These are phyloP conservation scores for Singerocomus rubriflavus DNA, from an alignment of 1,284 basidiomycete genomes.

Conservation along the genomic window DNA sequence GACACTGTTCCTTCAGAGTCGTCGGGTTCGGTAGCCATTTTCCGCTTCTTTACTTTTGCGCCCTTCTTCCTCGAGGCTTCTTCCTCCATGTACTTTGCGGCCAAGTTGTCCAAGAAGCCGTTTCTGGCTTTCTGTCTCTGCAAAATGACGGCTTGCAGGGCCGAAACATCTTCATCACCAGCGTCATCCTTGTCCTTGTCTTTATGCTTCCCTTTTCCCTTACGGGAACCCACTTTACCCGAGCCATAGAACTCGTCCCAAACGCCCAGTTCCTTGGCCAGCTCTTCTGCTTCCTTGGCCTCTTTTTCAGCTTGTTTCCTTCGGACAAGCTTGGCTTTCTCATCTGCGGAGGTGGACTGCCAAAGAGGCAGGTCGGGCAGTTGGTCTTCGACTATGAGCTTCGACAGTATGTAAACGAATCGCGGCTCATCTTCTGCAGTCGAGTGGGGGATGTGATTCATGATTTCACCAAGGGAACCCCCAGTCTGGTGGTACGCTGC, in stretches of 20 bases:
- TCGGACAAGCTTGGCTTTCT: constrained; percentile 71
- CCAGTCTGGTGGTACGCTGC: constrained; percentile 63
- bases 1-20: constrained; percentile 40
- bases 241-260: constrained; percentile 94
- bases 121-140: constrained; percentile 72
- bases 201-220: constrained; percentile 56
- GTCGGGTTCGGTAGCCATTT: constrained; percentile 28
- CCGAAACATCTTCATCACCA: constrained; percentile 60
- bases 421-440: constrained; percentile 79
- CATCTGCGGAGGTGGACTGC: constrained; percentile 70
- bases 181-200: constrained; percentile 47
- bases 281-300: constrained; percentile 79
- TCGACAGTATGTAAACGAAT: constrained; percentile 69
- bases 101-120: constrained; percentile 73
- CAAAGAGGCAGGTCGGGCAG: constrained; percentile 63
- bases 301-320: constrained; percentile 75
- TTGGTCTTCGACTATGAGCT: constrained; percentile 61
- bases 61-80: constrained; percentile 35
- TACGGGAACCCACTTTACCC: constrained; percentile 66
- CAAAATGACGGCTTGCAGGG: constrained; percentile 79
- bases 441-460: constrained; percentile 83
- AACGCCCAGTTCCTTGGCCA: constrained; percentile 86
- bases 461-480: constrained; percentile 76
- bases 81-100: constrained; percentile 72
- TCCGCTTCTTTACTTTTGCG: constrained; percentile 58